Percentiles rank a stretch among this genome's conserved stretches.
phyloP scores from a whole-genome alignment of 345 rosid species.

The Euphorbia pulcherrima region DNA sequence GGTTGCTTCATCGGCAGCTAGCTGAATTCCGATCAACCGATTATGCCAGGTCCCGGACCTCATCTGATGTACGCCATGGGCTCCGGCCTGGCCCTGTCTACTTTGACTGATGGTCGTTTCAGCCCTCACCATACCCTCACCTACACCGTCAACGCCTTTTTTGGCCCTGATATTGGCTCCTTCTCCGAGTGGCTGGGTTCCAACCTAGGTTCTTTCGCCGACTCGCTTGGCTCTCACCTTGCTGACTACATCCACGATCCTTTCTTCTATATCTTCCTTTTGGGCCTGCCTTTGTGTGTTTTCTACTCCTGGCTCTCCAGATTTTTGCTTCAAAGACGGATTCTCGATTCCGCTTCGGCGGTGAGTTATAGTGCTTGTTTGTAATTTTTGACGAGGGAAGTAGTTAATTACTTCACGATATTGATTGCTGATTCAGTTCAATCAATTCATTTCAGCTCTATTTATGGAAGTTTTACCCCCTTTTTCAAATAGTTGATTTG shows the following conservation, averaged over 20 bases:
- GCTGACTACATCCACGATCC: slow-evolving; percentile 56
- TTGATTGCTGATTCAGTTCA: not conserved
- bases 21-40: not conserved
- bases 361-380: slow-evolving; percentile 29
- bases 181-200: slow-evolving; percentile 67
- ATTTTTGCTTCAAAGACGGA: slow-evolving; percentile 33
- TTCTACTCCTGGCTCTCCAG: slow-evolving; percentile 49
- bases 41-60: slow-evolving; percentile 73
- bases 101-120: slow-evolving; percentile 47
- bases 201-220: slow-evolving; percentile 23
- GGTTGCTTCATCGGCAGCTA: not conserved
- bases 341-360: slow-evolving; percentile 57
- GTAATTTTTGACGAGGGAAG: not conserved
- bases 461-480: not conserved
- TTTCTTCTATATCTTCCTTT: slow-evolving; percentile 43
- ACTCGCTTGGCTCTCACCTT: slow-evolving; percentile 29
- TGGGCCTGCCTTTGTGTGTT: slow-evolving; percentile 50
- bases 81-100: slow-evolving; percentile 47
- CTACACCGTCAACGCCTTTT: slow-evolving; percentile 65
- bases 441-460: not conserved
- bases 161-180: slow-evolving; percentile 72
- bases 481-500: not conserved
- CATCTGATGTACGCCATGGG: slow-evolving; percentile 68
- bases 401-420: not conserved
- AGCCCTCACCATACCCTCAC: slow-evolving; percentile 53